phyloP scores from a whole-genome alignment of 192 early-diverging fungal genomes.

The Irineochytrium annulatum region DNA sequence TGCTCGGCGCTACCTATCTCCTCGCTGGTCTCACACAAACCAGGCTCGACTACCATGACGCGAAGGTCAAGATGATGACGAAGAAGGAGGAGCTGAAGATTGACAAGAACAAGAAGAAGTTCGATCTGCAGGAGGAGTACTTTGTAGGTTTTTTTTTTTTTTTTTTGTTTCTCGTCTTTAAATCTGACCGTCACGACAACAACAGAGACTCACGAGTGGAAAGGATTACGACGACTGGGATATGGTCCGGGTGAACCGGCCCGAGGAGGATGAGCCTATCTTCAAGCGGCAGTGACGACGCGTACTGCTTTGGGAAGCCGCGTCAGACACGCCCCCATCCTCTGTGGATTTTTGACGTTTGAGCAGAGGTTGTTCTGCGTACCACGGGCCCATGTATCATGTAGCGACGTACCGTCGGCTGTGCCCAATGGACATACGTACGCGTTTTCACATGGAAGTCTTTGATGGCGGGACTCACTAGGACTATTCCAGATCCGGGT shows the following conservation, averaged over 20 bases:
- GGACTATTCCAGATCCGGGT: too few relatives aligned
- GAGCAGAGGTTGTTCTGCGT: too few relatives aligned
- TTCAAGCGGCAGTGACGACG: too few relatives aligned
- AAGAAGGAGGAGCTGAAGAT: conserved; percentile 34
- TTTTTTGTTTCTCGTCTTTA: background rate
- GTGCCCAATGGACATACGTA: too few relatives aligned
- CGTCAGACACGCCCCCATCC: too few relatives aligned
- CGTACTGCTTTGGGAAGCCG: too few relatives aligned
- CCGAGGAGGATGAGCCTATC: background rate
- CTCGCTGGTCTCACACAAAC: conserved; percentile 70
- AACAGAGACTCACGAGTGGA: background rate
- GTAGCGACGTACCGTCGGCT: too few relatives aligned
- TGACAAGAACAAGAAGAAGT: conserved; percentile 15
- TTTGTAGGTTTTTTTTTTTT: conserved; percentile 23
- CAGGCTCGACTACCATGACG: conserved; percentile 71
- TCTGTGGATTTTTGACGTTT: too few relatives aligned
- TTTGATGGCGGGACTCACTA: too few relatives aligned
- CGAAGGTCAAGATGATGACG: conserved; percentile 37
- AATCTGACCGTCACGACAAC: too few relatives aligned
- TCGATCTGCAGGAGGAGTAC: conserved; percentile 38
- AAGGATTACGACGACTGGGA: background rate
- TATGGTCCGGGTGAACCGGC: background rate
- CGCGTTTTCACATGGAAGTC: too few relatives aligned
- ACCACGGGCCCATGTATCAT: too few relatives aligned
- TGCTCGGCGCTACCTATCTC: conserved; percentile 68